Conservation (phyloP, 2,329 filamentous ascomycete species). For the Exserohilum rostratum region DNA sequence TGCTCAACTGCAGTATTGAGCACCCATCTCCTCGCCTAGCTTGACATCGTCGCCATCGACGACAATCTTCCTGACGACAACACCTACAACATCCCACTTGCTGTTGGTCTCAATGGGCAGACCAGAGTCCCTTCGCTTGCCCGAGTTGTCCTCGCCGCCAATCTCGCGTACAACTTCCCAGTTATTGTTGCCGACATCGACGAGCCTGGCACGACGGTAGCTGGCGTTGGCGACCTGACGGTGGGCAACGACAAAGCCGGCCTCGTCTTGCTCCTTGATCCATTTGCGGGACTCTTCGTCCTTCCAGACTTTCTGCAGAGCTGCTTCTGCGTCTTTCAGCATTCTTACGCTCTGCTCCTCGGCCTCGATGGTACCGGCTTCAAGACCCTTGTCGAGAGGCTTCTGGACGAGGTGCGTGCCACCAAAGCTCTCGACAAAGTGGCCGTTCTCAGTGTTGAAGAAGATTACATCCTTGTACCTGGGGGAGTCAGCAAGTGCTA, state of each 20-base stretch:
- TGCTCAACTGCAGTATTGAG: conserved; percentile 33
- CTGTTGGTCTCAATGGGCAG: conserved; percentile 42
- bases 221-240: conserved; percentile 42
- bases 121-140: conserved; percentile 40
- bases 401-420: conserved; percentile 39
- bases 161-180: conserved; percentile 44
- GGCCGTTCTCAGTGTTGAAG: conserved; percentile 29
- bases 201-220: conserved; percentile 43
- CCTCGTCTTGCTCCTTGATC: conserved; percentile 38
- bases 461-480: conserved; percentile 45
- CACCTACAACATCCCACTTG: conserved; percentile 44
- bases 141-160: conserved; percentile 32
- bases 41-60: conserved; percentile 34
- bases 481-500: background rate
- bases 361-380: conserved; percentile 44
- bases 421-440: conserved; percentile 41
- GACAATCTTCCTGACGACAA: conserved; percentile 39
- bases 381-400: conserved; percentile 30
- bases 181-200: conserved; percentile 37
- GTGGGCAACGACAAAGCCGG: conserved; percentile 41
- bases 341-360: conserved; percentile 40
- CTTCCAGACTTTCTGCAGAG: conserved; percentile 36
- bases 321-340: conserved; percentile 37
- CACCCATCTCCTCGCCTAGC: conserved; percentile 42
- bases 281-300: conserved; percentile 32